A percentile compares a stretch with the other conserved stretches of the same genome.
Conservation (phyloP, 1,139 yeast species). For the Zygoascus meyerae region DNA sequence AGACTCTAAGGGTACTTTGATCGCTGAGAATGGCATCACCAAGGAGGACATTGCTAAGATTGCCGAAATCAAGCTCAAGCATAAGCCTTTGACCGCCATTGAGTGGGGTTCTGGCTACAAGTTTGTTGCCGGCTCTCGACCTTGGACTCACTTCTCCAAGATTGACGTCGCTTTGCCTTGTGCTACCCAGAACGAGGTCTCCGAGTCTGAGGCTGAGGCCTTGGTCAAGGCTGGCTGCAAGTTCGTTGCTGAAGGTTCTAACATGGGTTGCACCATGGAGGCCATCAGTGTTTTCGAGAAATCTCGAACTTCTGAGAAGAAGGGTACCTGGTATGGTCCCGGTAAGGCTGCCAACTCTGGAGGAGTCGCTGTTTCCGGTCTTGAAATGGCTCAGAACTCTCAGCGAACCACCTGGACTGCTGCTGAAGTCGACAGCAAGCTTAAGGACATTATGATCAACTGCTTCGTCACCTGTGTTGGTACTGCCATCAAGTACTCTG, state of each 20-base stretch:
- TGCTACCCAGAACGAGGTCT: conserved; percentile 97
- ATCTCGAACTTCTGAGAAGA: conserved; percentile 53
- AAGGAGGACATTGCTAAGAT: conserved; percentile 71
- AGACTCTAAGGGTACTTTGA: conserved; percentile 87
- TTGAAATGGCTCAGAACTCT: conserved; percentile 99
- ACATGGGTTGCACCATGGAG: conserved; percentile 98
- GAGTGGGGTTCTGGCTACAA: conserved; percentile 48
- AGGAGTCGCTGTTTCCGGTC: conserved; percentile 98
- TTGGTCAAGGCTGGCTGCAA: conserved; percentile 87
- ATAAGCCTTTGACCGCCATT: conserved; percentile 70
- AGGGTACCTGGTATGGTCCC: conserved; percentile 94
- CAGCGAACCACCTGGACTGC: conserved; percentile 83
- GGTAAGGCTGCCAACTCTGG: conserved; percentile 99
- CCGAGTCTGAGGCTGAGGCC: conserved; percentile 94
- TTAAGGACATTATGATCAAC: conserved; percentile 85
- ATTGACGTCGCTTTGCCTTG: conserved; percentile 96
- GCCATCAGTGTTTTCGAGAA: conserved; percentile 94
- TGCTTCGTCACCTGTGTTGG: conserved; percentile 91
- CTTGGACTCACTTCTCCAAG: conserved; percentile 89
- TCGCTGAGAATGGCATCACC: conserved; percentile 61
- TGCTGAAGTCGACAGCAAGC: conserved; percentile 82
- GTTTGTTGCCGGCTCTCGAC: conserved; percentile 90
- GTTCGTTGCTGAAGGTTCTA: conserved; percentile 97
- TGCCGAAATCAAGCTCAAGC: conserved; percentile 74
- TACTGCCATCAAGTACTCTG: conserved; percentile 76